Base-by-base conservation (phyloP, 805 yeast genomes). In the Teunomyces funiuensis region DNA sequence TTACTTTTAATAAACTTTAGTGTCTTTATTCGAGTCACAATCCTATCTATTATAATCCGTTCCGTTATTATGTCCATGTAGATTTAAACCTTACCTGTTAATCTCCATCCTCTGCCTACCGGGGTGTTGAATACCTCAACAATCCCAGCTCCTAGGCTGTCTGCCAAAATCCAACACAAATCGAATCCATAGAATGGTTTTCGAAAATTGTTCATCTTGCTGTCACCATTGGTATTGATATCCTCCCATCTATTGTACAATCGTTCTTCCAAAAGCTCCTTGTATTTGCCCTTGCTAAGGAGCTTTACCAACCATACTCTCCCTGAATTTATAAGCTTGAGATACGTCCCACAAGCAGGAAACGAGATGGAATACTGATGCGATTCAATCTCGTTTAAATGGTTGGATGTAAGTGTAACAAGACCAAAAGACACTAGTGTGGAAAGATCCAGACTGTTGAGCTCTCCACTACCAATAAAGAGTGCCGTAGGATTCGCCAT, bases 21-120 rank as follows among this genome's bases (percentile, higher is more conserved):
- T 23, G 25, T 8, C 22, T 22, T 5, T 22, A n/a, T n/a, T n/a
- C n/a, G n/a, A n/a, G n/a, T n/a, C n/a, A n/a, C n/a, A n/a, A 3
- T 23, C 26, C 11, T 23, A 2, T 28, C 30, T 16, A 16, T 16
- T 29, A 22, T 15, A 10, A 10, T 4, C n/a, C 13, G 8, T 8
- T 15, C 13, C 20, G 9, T 20, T 23, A 5, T 11, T 30, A n/a
- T 28, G 14, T 28, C n/a, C 16, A 22, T 27, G 2, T 10, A n/a
- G n/a, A n/a, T 19, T 50, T 50, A 68, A 15, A 65, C 58, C 43
- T 74, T 74, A 1, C 81, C 80, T 6, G 82, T 70, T 36, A 77
- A 59, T 52, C 71, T 68, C 83, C 83, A 77, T 2, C 83, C 82
- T 36, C 80, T 57, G 0, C 82, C 82, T 1, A 73, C 76, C 1